Conservation (phyloP, 1,284 basidiomycete species). For the Fomitopsis schrenkii region DNA sequence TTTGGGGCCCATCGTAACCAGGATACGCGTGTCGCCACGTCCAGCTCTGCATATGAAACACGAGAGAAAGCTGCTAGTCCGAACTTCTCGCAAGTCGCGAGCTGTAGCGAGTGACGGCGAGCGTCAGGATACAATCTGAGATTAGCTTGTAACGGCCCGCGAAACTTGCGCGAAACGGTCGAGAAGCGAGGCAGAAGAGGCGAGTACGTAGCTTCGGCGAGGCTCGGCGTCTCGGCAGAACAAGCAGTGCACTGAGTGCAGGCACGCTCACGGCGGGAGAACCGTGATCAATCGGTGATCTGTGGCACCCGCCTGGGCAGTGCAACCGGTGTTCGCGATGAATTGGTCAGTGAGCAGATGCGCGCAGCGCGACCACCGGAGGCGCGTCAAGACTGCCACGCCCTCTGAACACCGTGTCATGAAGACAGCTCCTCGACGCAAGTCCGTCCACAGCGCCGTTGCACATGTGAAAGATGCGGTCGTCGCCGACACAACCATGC, state of each 20-base stretch:
- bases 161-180: neutral
- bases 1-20: neutral
- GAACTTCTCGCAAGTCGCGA: neutral
- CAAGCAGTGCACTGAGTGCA: constrained; percentile 1
- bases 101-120: neutral
- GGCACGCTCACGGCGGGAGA: neutral
- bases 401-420: neutral
- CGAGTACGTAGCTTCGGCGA: neutral
- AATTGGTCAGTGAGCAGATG: neutral
- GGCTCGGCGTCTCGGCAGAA: neutral
- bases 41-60: neutral
- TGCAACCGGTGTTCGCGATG: neutral
- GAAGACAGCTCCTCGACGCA: neutral
- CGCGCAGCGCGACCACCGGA: neutral
- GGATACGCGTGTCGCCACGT: neutral
- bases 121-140: constrained; percentile 1
- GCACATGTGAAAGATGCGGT: neutral
- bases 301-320: neutral
- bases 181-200: neutral
- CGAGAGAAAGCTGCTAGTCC: neutral
- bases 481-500: neutral
- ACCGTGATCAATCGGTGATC: constrained; percentile 1
- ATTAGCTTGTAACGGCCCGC: neutral
- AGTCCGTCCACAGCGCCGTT: neutral
- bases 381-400: neutral